Evolutionary conservation across 768 basidiomycete species (phyloP), one percentile per base, ranked within the genome.

Genomic region (Pleurotus platypus): DNA sequence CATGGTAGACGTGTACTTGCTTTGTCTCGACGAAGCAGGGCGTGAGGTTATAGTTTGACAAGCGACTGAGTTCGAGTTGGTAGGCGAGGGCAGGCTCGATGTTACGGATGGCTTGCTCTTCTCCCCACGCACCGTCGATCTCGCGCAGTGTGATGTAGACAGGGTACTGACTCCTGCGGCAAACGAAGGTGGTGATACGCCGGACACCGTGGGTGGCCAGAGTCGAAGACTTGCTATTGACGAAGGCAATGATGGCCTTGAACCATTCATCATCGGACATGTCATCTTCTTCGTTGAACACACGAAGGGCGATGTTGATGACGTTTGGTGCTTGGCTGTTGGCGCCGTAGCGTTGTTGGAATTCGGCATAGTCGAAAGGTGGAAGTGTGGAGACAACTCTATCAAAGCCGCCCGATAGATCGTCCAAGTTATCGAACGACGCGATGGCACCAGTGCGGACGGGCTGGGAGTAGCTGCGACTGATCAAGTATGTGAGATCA

Each of bases 1-100:
- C 95, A 65, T 96, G 94, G 74, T 99, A 98, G 66, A 99, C 91
- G 74, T 98, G 97, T 49, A 98, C 91, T 73, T 98, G 96, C 69
- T 96, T 90, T 74, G 92, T 90, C 74, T 98, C 94, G 47, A 94
- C 93, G 68, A 95, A 94, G 75, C 88, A 87, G n/a, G 97, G 96
- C 40, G 85, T 90, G 69, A 99, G 82, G 70, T 95, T 94, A 78
- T 98, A 98, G 78, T 95, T 91, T 13, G 94, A 96, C 56, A 99
- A 82, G 46, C 97, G 93, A 71, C 89, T 91, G 59, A 99, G 87
- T 69, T 99, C 97, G 50, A 99, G 81, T 73, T 98, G 97, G 84
- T 92, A 98, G 27, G 97, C 97, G 42, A 98, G 80, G 22, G 97
- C 97, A 18, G 97, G 97, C 69, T 99, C 97, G 58, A 97, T 94